Conservation (phyloP, 192 early-diverging fungal species). For the Chytriomyces confervae region DNA sequence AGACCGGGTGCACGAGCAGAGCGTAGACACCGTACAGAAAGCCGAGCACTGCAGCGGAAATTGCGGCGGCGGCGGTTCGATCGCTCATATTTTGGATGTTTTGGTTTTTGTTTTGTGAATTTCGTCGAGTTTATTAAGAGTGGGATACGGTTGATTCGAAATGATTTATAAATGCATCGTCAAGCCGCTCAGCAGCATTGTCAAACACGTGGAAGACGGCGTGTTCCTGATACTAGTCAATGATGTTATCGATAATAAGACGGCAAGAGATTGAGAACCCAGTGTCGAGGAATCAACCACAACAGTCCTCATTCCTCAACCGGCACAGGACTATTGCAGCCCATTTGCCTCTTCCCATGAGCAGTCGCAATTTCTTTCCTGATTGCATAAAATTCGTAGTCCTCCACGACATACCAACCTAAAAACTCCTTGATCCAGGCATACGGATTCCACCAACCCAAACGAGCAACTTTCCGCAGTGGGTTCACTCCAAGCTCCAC, state of each 20-base stretch:
- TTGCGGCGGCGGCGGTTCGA: not conserved
- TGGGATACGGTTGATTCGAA: not conserved
- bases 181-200: not conserved
- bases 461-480: not conserved
- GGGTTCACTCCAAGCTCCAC: slow-evolving; percentile 5
- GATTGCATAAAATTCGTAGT: not conserved
- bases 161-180: not conserved
- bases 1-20: slow-evolving; percentile 11
- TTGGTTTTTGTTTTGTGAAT: not conserved
- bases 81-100: too few species aligned
- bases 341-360: too few species aligned
- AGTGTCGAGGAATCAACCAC: too few species aligned
- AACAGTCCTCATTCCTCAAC: too few species aligned
- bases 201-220: too few species aligned
- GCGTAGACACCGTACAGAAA: not conserved
- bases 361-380: not conserved
- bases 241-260: too few species aligned
- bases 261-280: too few species aligned
- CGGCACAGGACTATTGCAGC: too few species aligned
- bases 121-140: not conserved
- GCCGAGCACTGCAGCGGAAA: not conserved
- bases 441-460: slow-evolving; percentile 17
- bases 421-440: not conserved
- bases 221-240: too few species aligned
- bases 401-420: not conserved